phyloP scores from a whole-genome alignment of 1,139 yeast species.

The Williopsis jadinii region DNA sequence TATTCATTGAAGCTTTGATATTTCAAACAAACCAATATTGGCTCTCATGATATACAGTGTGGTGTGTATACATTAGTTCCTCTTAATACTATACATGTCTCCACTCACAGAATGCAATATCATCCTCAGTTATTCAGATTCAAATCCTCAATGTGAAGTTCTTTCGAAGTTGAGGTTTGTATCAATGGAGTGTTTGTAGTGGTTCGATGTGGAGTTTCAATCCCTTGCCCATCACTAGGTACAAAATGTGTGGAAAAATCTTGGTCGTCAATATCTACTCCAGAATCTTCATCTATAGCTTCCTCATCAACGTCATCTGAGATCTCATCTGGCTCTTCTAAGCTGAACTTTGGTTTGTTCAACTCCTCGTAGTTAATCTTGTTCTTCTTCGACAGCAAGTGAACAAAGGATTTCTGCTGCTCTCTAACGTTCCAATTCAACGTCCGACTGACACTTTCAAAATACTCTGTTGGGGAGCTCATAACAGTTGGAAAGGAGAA shows the following conservation, averaged over 20 bases:
- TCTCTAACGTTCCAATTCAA: constrained; percentile 85
- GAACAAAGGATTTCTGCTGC: constrained; percentile 68
- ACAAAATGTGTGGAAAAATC: constrained; percentile 19
- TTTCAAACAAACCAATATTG: too few relatives aligned
- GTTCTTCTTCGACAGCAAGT: constrained; percentile 42
- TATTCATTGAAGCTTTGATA: too few relatives aligned
- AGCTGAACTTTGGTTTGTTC: constrained; percentile 19
- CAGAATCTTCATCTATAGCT: constrained; percentile 13
- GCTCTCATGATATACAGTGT: too few relatives aligned
- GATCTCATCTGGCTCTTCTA: constrained; percentile 18
- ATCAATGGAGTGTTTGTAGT: background rate
- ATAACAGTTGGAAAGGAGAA: constrained; percentile 84
- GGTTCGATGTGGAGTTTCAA: constrained; percentile 16
- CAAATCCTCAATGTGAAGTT: background rate
- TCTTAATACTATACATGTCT: too few relatives aligned
- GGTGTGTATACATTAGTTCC: too few relatives aligned
- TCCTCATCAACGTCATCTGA: constrained; percentile 14
- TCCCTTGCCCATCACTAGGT: constrained; percentile 21
- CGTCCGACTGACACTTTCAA: constrained; percentile 76
- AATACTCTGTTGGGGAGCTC: constrained; percentile 67
- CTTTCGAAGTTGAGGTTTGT: too few relatives aligned
- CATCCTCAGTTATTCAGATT: background rate
- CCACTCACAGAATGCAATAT: too few relatives aligned
- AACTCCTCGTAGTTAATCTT: constrained; percentile 29
- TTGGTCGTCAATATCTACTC: constrained; percentile 22